A percentile compares a stretch with the other conserved stretches of the same genome.
Evolutionary conservation across 2,329 filamentous ascomycete genomes (phyloP).

Genomic region (Penicillium corylophilum): DNA sequence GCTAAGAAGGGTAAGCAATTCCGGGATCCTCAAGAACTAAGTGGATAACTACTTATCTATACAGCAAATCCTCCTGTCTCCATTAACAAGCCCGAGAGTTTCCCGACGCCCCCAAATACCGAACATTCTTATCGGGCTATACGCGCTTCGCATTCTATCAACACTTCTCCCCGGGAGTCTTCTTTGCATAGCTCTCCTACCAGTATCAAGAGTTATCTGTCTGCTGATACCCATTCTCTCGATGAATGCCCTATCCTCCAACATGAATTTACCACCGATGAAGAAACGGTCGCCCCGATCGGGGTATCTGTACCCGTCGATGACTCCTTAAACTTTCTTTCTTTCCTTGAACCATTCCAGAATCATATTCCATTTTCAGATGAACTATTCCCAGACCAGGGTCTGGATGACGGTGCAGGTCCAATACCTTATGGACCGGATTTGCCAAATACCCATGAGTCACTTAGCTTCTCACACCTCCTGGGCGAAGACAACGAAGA

Average conservation of each 20-base stretch:
- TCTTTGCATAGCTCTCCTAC: conserved; percentile 17
- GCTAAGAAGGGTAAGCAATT: conserved; percentile 46
- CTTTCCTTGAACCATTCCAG: conserved; percentile 20
- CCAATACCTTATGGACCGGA: conserved; percentile 5
- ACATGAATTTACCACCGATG: conserved; percentile 6
- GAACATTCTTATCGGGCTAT: conserved; percentile 15
- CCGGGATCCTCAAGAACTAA: neutral
- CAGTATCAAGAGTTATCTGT: conserved; percentile 17
- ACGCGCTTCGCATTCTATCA: neutral
- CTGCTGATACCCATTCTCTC: conserved; percentile 10
- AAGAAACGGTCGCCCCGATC: conserved; percentile 4
- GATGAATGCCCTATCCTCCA: conserved; percentile 8
- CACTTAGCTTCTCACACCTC: conserved; percentile 33
- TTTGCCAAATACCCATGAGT: conserved; percentile 5
- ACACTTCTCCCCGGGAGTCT: conserved; percentile 13
- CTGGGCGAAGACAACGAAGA: conserved; percentile 47
- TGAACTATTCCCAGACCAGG: conserved; percentile 11
- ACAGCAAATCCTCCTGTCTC: conserved; percentile 3
- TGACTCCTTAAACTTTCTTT: conserved; percentile 16
- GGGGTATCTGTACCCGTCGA: conserved; percentile 16
- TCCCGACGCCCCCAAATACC: conserved; percentile 18
- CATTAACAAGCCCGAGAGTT: conserved; percentile 6
- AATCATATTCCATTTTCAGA: conserved; percentile 12
- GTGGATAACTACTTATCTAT: neutral
- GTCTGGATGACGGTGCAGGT: neutral